phyloP scores from a whole-genome alignment of 495 filamentous ascomycete species.

The Xylaria curta region DNA sequence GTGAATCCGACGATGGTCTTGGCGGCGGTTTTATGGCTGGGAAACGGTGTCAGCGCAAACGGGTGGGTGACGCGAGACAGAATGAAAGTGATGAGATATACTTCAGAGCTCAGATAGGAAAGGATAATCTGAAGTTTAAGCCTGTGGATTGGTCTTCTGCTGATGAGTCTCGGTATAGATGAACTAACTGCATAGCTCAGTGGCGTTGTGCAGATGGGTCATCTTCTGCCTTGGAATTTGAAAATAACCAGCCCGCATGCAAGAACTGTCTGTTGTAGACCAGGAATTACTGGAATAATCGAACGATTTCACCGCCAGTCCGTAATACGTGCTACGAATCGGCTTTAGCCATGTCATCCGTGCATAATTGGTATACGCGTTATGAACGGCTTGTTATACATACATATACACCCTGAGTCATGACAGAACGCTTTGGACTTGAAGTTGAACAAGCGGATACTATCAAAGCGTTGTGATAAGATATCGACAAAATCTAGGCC shows the following conservation, averaged over 20 bases:
- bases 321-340: slow-evolving; percentile 11
- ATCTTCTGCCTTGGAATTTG: neutral
- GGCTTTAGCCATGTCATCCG: slow-evolving; percentile 15
- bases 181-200: neutral
- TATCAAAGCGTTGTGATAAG: neutral
- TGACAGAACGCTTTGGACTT: neutral
- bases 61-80: neutral
- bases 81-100: neutral
- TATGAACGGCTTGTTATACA: neutral
- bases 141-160: neutral
- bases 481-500: neutral
- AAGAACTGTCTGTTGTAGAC: slow-evolving; percentile 2
- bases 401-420: neutral
- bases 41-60: neutral
- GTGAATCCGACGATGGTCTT: neutral
- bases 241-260: neutral
- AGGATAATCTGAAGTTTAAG: neutral
- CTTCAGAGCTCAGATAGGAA: neutral
- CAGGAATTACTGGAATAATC: slow-evolving; percentile 10
- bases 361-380: slow-evolving; percentile 11
- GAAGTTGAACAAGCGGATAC: neutral
- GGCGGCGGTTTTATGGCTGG: neutral
- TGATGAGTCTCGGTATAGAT: neutral
- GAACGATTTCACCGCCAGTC: slow-evolving; percentile 17
- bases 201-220: slow-evolving; percentile 3